Evolutionary conservation across 768 basidiomycete genomes (phyloP).

Genomic region (Macrocybe gigantea): DNA sequence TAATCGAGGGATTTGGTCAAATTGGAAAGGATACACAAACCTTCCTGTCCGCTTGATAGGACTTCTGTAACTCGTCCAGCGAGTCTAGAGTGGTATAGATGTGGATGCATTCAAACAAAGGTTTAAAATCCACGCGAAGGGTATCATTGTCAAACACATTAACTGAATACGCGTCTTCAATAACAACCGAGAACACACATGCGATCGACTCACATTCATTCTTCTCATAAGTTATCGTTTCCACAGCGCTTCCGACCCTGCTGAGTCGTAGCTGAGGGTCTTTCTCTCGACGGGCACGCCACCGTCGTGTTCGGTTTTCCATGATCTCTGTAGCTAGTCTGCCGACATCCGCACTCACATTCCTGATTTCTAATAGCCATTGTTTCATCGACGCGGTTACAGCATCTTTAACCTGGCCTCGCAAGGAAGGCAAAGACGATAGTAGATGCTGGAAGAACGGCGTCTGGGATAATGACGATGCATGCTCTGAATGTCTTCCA

Average conservation of each 20-base stretch:
- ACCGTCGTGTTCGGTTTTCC: conserved; percentile 76
- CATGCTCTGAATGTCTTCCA: conserved; percentile 92
- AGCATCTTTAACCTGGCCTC: conserved; percentile 84
- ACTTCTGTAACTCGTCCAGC: conserved; percentile 83
- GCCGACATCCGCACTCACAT: conserved; percentile 82
- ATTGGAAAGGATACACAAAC: conserved; percentile 26
- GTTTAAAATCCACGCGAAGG: conserved; percentile 87
- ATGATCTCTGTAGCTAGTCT: conserved; percentile 85
- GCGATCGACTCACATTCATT: conserved; percentile 72
- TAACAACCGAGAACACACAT: background rate
- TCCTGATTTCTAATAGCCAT: conserved; percentile 93
- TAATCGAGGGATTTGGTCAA: background rate
- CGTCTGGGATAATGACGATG: conserved; percentile 85
- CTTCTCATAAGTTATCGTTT: conserved; percentile 88
- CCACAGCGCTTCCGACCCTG: conserved; percentile 87
- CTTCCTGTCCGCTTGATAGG: conserved; percentile 97
- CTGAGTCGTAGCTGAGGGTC: conserved; percentile 73
- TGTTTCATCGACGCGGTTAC: conserved; percentile 95
- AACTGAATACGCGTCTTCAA: conserved; percentile 39
- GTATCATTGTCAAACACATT: conserved; percentile 90
- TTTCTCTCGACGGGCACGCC: conserved; percentile 79
- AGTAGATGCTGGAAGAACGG: conserved; percentile 90
- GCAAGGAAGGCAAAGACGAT: conserved; percentile 86
- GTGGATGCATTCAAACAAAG: conserved; percentile 94
- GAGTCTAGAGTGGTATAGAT: conserved; percentile 90